phyloP scores from a whole-genome alignment of 2,329 filamentous ascomycete genomes.

The Parastagonospora nodorum region DNA sequence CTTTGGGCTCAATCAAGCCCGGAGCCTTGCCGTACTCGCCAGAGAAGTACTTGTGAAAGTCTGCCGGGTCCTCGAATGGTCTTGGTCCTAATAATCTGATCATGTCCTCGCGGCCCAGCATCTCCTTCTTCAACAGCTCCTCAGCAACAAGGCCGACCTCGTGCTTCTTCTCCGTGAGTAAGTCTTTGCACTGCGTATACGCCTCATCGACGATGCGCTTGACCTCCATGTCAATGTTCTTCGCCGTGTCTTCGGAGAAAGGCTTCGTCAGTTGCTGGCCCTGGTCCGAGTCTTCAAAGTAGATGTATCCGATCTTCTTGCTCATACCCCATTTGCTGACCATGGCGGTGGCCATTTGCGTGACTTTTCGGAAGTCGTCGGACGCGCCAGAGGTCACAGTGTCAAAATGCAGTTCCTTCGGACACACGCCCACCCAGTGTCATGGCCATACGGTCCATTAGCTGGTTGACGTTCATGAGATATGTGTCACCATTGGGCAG shows the following conservation, averaged over 20 bases:
- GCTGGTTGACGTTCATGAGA: slow-evolving; percentile 91
- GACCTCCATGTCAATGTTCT: slow-evolving; percentile 90
- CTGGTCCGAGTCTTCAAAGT: slow-evolving; percentile 80
- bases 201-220: slow-evolving; percentile 89
- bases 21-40: slow-evolving; percentile 45
- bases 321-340: slow-evolving; percentile 99
- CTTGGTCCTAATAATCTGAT: slow-evolving; percentile 82
- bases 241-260: slow-evolving; percentile 91
- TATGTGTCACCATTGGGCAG: slow-evolving; percentile 91
- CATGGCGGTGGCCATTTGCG: slow-evolving; percentile 93
- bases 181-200: slow-evolving; percentile 84
- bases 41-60: slow-evolving; percentile 92
- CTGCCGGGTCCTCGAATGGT: slow-evolving; percentile 81
- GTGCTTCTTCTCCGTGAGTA: slow-evolving; percentile 82
- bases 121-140: slow-evolving; percentile 89
- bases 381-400: slow-evolving; percentile 94
- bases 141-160: slow-evolving; percentile 91
- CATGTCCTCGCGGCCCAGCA: slow-evolving; percentile 89
- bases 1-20: slow-evolving; percentile 38
- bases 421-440: slow-evolving; percentile 93
- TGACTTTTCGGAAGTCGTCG: slow-evolving; percentile 99
- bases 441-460: slow-evolving; percentile 99
- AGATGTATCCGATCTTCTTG: slow-evolving; percentile 86
- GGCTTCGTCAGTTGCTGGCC: slow-evolving; percentile 87
- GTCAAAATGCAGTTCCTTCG: slow-evolving; percentile 95